phyloP scores from a whole-genome alignment of 129 eudicot species.

The Lactuca sativa region DNA sequence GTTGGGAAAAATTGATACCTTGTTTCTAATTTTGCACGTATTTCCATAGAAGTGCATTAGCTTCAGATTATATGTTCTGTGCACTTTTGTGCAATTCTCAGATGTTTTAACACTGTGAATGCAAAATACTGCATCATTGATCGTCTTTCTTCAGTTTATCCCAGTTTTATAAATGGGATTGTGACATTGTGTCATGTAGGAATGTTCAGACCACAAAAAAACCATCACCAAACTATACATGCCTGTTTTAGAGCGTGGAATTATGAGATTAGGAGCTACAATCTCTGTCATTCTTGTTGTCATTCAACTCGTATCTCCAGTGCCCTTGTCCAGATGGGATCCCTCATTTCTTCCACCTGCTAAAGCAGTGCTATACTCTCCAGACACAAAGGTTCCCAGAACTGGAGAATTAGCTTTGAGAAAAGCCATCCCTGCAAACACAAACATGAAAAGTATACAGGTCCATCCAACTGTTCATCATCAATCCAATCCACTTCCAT shows the following conservation, averaged over 20 bases:
- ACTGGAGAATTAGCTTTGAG: conserved; percentile 97
- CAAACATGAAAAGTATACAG: conserved; percentile 93
- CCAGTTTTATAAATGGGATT: conserved; percentile 29
- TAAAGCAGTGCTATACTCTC: conserved; percentile 89
- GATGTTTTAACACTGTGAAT: conserved; percentile 3
- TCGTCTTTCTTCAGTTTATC: conserved; percentile 15
- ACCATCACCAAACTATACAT: conserved; percentile 17
- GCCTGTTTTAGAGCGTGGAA: conserved; percentile 41
- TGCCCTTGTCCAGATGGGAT: conserved; percentile 52
- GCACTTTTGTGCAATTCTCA: neutral
- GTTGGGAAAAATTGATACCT: no score
- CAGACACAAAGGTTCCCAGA: conserved; percentile 94
- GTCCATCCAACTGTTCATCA: conserved; percentile 27
- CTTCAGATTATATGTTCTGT: neutral
- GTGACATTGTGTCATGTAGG: conserved; percentile 70
- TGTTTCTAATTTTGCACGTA: no score
- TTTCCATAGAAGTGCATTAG: neutral
- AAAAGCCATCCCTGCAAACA: conserved; percentile 96
- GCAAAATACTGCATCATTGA: conserved; percentile 4
- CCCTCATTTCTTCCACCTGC: conserved; percentile 59
- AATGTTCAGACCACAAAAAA: conserved; percentile 35
- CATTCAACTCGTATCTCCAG: conserved; percentile 69
- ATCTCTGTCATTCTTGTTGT: conserved; percentile 49
- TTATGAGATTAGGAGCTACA: conserved; percentile 50
- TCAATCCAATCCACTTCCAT: neutral